Conservation (phyloP, 2,329 filamentous ascomycete species). For the Paracoccidioides brasiliensis region DNA sequence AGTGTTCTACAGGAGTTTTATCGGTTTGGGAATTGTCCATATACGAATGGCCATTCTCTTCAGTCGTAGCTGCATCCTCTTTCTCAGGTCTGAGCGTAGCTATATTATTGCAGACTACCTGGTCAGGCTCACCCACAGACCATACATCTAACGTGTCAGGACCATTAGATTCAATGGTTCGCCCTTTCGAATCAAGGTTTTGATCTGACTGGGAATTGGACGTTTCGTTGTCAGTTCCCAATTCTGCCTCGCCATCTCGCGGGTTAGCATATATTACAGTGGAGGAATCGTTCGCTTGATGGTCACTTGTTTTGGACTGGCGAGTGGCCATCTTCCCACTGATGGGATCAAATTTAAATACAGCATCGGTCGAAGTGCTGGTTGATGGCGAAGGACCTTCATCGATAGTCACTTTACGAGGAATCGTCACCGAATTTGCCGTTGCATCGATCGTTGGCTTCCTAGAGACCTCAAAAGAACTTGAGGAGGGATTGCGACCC, state of each 20-base stretch:
- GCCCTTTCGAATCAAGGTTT: neutral
- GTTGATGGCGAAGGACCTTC: neutral
- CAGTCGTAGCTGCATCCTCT: neutral
- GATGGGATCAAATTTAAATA: conserved; percentile 31
- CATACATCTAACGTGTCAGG: conserved; percentile 1
- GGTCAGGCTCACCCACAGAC: neutral
- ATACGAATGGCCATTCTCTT: neutral
- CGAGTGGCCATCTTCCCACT: conserved; percentile 28
- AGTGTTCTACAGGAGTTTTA: neutral
- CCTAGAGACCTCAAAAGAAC: neutral
- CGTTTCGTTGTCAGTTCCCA: neutral
- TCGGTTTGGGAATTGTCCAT: neutral
- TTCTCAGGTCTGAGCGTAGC: neutral
- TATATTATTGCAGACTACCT: neutral
- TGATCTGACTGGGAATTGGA: neutral
- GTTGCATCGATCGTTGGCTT: neutral
- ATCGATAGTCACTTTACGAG: conserved; percentile 4
- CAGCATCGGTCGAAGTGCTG: neutral
- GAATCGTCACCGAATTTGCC: neutral
- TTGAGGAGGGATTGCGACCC: neutral
- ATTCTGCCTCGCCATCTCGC: neutral
- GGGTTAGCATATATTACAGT: neutral
- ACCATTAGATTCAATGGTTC: neutral
- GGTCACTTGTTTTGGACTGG: neutral
- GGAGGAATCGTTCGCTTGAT: neutral